Base-by-base conservation (phyloP, 1,284 basidiomycete species). In the Ustilago trichophora region DNA sequence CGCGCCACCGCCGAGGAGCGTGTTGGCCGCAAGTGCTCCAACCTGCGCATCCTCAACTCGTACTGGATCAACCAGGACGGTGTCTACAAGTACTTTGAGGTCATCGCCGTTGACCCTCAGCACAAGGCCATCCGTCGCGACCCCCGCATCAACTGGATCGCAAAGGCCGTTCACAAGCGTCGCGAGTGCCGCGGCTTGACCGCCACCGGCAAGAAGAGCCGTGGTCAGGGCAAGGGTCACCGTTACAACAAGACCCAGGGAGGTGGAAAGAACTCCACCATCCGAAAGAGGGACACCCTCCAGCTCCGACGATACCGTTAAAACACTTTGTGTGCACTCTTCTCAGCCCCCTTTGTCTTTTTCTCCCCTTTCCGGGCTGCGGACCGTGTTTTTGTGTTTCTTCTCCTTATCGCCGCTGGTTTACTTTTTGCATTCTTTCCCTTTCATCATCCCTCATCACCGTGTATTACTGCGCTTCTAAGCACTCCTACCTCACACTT, bases 21-120 rank as follows among this genome's bases (percentile, higher is more conserved):
- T 84, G 93, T 98, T 73, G 96, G 93, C 66, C 89, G 89, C 82
- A 89, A 95, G 80, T 98, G 95, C 83, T 92, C 93, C 55, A 97
- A 98, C 85, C 85, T 98, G 80, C 89, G 95, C 63, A 94, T 98
- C 50, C 69, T 84, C 40, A 83, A 97, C 87, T 98, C 94, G 57
- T 99, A 99, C 89, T 98, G 95, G 95, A 86, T 99, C 83, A 98
- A 98, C 86, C 92, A 97, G 85, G 94, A 98, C 83, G 94, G 94
- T 85, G 92, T 98, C 35, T 97, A 97, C 89, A 97, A 97, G 67
- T 98, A 96, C 87, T 98, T 90, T 85, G 95, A 98, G 84, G 93
- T 99, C 79, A 98, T 99, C 83, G 88, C 95, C 75, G 93, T 99
- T 59, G 95, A 99, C 82, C 93, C 92, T 59, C 88, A 83, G 80